Base-by-base conservation (phyloP, 495 filamentous ascomycete species). In the Penicillium steckii region DNA sequence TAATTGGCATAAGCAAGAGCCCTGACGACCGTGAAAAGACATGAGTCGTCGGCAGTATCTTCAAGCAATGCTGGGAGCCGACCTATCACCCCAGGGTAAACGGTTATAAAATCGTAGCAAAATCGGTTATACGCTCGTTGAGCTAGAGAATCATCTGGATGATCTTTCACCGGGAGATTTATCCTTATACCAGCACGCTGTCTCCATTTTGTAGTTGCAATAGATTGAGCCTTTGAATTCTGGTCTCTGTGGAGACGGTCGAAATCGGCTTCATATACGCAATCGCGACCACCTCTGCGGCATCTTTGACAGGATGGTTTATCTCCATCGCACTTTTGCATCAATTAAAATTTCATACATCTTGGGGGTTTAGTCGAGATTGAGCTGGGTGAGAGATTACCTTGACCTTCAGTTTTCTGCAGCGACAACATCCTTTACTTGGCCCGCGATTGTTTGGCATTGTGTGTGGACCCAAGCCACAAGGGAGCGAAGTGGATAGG, bases 171-270 rank as follows among this genome's bases (percentile, higher is more conserved):
- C 4, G 25, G 12, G 10, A 12, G 27, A 18, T 35, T 18, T 7
- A 35, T 13, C 18, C 24, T 35, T 1, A 33, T 17, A 23, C 50
- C 50, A 10, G 50, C 45, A 12, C 55, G 49, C 33, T 50, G 50
- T n/a, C 55, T 46, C 55, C 55, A 58, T 43, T 53, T 53, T 19
- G 33, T 53, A 1, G 13, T 42, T 8, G 50, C 55, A 12, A 33
- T 35, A 5, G 30, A 8, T 24, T 58, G 46, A 2, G 55, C 55
- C 17, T 38, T 4, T n/a, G 15, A 46, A 37, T 49, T 49, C 26
- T 58, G 55, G 40, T 58, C 46, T 22, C 55, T 40, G 26, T 58
- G 55, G 9, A 53, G 24, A 5, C 46, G 42, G 13, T 53, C 50
- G 15, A 58, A 58, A 8, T 40, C 23, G 5, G 25, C 15, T 23